Conservation (phyloP, 169 alveolate genomes). For the Plasmodium inui region DNA sequence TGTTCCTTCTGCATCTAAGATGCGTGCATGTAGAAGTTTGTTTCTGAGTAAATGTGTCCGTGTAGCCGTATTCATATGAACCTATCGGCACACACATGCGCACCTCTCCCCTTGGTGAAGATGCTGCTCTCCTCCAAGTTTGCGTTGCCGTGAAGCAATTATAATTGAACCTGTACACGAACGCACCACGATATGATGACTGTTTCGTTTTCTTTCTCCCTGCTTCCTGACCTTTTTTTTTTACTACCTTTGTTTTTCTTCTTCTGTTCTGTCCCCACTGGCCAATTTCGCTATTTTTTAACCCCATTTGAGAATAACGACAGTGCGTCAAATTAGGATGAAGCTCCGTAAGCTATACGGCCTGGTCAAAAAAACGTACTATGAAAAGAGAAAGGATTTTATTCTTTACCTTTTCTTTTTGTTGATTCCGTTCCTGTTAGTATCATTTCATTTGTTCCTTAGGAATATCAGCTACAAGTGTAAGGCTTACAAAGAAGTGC, state of each 20-base stretch:
- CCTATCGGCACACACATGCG: neutral
- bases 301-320: constrained; percentile 5
- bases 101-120: neutral
- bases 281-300: neutral
- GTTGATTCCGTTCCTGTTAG: constrained; percentile 56
- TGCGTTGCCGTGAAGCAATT: neutral
- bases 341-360: constrained; percentile 67
- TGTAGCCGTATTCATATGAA: neutral
- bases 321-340: constrained; percentile 19
- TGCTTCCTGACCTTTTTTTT: neutral
- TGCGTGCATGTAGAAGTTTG: neutral
- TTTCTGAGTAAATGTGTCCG: neutral
- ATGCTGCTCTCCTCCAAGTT: neutral
- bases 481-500: constrained; percentile 1
- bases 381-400: constrained; percentile 65
- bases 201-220: neutral
- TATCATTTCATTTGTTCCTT: constrained; percentile 40
- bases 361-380: constrained; percentile 31
- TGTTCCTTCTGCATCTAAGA: neutral
- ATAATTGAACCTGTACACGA: neutral
- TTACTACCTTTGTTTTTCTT: neutral
- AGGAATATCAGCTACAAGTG: constrained; percentile 69
- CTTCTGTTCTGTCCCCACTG: neutral
- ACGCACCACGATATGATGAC: neutral
- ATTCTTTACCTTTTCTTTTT: constrained; percentile 65